Evolutionary conservation across 1,284 basidiomycete species (phyloP), one percentile per base, ranked within the genome.

Genomic region (Termitomyces sp.): DNA sequence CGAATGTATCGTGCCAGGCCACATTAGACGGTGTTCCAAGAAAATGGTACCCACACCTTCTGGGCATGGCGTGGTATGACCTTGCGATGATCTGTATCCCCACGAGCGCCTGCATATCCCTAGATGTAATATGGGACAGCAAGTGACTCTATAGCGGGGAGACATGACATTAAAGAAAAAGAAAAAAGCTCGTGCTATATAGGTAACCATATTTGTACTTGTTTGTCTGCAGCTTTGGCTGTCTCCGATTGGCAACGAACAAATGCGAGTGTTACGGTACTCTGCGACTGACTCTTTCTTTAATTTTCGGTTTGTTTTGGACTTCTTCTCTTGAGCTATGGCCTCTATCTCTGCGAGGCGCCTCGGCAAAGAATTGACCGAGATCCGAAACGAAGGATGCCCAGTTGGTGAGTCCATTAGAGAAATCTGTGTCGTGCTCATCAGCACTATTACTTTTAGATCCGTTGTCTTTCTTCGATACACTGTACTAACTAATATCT

Each of bases 291-390:
- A 49, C 46, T 16, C n/a, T 28, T 16, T 45, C 41, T 35, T 21
- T 11, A 13, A 38, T n/a, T 10, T 43, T 34, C 35, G 28, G 13
- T 44, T 30, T 16, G 24, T 38, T 38, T 40, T 14, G 42, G 24
- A 46, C n/a, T 43, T 9, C 28, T 45, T 35, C 35, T 45, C 35
- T 45, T 45, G 10, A 49, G 10, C 45, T 47, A 87, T 86, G 81
- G 69, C 82, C 50, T 78, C 80, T 35, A 86, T 89, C 53, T 82
- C 85, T 44, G 68, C 79, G 28, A 73, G 83, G 64, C 76, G 88
- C 59, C 72, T 91, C 42, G 73, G 76, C 55, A 91, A 90, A 68
- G 88, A 91, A 66, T 75, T 91, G 21, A 70, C 65, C 45, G 88
- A 91, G 62, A 85, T 91, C 48, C 72, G 83, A 54, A 66, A 67